phyloP scores from a whole-genome alignment of 106 monocot genomes.

The Iris macrosiphon region DNA sequence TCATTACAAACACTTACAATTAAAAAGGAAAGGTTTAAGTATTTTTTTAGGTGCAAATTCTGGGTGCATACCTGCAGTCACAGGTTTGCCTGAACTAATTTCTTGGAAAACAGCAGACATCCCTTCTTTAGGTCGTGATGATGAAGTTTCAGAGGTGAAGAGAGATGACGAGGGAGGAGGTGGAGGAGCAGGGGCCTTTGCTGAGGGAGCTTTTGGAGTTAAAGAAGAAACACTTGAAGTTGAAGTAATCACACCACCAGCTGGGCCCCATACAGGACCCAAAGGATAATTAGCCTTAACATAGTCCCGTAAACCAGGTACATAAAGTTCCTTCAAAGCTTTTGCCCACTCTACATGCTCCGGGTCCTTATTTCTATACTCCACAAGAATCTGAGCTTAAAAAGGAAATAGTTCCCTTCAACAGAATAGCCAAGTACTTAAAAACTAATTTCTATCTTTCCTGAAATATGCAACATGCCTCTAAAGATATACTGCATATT shows the following conservation, averaged over 20 bases:
- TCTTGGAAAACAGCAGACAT: slow-evolving; percentile 88
- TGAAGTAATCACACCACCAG: slow-evolving; percentile 25
- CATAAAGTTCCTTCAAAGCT: slow-evolving; percentile 87
- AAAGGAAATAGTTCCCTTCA: slow-evolving; percentile 1
- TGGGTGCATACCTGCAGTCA: slow-evolving; percentile 40
- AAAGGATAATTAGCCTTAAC: slow-evolving; percentile 82
- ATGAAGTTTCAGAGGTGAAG: slow-evolving; percentile 24
- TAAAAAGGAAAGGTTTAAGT: neutral
- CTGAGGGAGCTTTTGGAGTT: slow-evolving; percentile 11
- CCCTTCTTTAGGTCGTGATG: slow-evolving; percentile 59
- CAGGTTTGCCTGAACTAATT: slow-evolving; percentile 59
- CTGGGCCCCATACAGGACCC: slow-evolving; percentile 75
- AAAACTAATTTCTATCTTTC: too few relatives aligned
- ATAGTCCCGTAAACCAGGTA: slow-evolving; percentile 81
- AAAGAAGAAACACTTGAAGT: slow-evolving; percentile 15
- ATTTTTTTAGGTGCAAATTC: neutral
- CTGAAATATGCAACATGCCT: too few relatives aligned
- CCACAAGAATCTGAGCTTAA: slow-evolving; percentile 69
- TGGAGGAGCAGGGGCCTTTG: slow-evolving; percentile 10
- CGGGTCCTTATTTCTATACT: slow-evolving; percentile 78
- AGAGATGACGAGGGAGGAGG: slow-evolving; percentile 45
- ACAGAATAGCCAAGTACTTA: too few relatives aligned
- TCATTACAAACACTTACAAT: neutral
- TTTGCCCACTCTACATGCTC: slow-evolving; percentile 94
- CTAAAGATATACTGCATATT: too few relatives aligned